Percentiles rank a stretch among this genome's conserved stretches.
Evolutionary conservation across 83 land plant species (phyloP).

Genomic region (Picea abies): DNA sequence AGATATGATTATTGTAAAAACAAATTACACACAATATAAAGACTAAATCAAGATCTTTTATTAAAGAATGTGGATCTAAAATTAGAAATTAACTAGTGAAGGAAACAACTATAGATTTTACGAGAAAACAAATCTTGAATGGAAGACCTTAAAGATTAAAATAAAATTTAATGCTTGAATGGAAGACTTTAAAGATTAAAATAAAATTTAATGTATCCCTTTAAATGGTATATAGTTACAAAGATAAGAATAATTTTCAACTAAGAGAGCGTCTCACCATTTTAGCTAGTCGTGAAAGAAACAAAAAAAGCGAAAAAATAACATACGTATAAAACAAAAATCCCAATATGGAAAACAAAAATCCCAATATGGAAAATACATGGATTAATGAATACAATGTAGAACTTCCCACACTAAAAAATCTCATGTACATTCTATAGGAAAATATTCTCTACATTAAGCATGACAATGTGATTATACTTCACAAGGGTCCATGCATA

Average conservation of each 20-base stretch:
- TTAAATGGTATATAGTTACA: constrained; percentile 26
- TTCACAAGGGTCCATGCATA: constrained; percentile 33
- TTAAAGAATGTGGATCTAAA: no score
- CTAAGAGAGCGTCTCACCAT: not conserved
- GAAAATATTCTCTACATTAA: constrained; percentile 31
- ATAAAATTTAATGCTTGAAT: not conserved
- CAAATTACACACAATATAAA: no score
- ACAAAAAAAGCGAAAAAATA: not conserved
- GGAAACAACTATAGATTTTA: not conserved
- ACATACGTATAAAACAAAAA: no score
- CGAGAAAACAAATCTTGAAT: not conserved
- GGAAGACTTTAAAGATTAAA: not conserved
- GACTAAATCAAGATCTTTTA: no score
- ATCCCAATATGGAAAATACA: constrained; percentile 27
- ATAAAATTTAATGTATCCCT: not conserved
- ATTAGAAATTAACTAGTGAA: not conserved
- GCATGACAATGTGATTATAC: constrained; percentile 35
- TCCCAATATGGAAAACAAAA: constrained; percentile 29
- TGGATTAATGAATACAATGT: constrained; percentile 19
- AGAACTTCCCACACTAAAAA: constrained; percentile 33
- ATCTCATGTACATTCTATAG: constrained; percentile 24
- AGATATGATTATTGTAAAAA: not conserved
- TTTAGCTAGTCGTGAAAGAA: not conserved
- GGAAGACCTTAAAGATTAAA: not conserved
- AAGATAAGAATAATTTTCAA: constrained; percentile 23